Evolutionary conservation across 2,329 filamentous ascomycete genomes (phyloP), one percentile per base, ranked within the genome.

Genomic region (Neopestalotiopsis sp.): DNA sequence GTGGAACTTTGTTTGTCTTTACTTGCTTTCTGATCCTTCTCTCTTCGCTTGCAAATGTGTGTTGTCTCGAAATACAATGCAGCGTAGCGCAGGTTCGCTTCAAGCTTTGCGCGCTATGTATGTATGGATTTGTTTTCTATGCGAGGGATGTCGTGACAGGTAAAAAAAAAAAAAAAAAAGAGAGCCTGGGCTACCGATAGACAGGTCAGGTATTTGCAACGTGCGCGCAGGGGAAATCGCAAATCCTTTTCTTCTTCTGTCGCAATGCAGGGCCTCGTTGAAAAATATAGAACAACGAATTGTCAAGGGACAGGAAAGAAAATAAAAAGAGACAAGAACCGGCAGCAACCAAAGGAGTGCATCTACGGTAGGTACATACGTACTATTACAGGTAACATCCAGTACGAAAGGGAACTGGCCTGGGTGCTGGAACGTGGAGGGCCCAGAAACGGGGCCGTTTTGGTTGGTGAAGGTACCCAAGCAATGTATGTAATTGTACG

Each of bases 401-500:
- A 52, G n/a, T 52, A 52, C 45, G 45, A 49, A 49, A n/a, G n/a
- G 56, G 24, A 28, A 56, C 49, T 56, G 24, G 24, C 24, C 24
- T 24, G 24, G 24, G 13, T 28, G 6, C 49, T 24, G 49, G 49
- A 24, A n/a, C 24, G 7, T 24, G 7, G 45, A 17, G 45, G 45
- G 17, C 14, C 45, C 45, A 52, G 20, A 20, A 52, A 52, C 17
- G 17, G 45, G 40, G 61, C 45, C 34, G 38, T 28, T 28, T 28
- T 28, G 24, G 24, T 30, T 32, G 34, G 61, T 45, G 10, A 24
- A n/a, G 38, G 40, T 38, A 49, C 20, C n/a, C 13, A 64, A 49
- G 61, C 59, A 34, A 64, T 62, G 59, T 42, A 62, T 62, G 59
- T 62, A 32, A 24, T 57, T 66, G 63, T 66, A 66, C 63, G 63